Conservation (phyloP, 208 protist species). For the Acanthamoeba healyi region DNA sequence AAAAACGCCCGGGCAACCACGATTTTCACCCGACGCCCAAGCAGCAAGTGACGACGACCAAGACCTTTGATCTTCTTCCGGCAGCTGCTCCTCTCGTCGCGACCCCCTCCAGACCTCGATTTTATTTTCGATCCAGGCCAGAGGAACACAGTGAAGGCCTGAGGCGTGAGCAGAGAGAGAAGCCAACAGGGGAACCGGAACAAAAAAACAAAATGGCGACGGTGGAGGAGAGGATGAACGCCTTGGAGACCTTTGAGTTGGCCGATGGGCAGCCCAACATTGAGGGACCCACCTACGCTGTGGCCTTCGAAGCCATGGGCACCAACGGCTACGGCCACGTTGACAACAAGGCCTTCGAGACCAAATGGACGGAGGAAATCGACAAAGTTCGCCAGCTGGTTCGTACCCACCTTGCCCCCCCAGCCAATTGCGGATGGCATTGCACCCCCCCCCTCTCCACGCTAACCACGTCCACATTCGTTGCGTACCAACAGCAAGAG, state of each 20-base stretch:
- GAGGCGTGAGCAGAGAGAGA: too few relatives aligned
- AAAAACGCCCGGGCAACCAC: too few relatives aligned
- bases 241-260: constrained; percentile 68
- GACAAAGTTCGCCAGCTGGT: constrained; percentile 65
- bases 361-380: constrained; percentile 75
- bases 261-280: constrained; percentile 68
- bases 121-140: too few relatives aligned
- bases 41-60: too few relatives aligned
- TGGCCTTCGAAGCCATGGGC: constrained; percentile 54
- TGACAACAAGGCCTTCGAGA: constrained; percentile 66
- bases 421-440: neutral
- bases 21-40: too few relatives aligned
- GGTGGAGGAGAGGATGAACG: constrained; percentile 63
- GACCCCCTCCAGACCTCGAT: too few relatives aligned
- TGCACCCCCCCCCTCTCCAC: too few relatives aligned
- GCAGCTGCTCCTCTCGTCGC: too few relatives aligned
- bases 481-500: constrained; percentile 77
- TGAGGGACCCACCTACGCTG: constrained; percentile 42
- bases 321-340: neutral
- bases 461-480: too few relatives aligned
- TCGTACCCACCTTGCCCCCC: neutral
- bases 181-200: too few relatives aligned
- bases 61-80: too few relatives aligned
- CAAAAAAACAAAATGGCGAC: constrained; percentile 50
- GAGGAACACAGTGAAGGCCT: too few relatives aligned